Evolutionary conservation across 441 rosid species (phyloP), one percentile per base, ranked within the genome.

Genomic region (Pelargonium myrrhifolium): DNA sequence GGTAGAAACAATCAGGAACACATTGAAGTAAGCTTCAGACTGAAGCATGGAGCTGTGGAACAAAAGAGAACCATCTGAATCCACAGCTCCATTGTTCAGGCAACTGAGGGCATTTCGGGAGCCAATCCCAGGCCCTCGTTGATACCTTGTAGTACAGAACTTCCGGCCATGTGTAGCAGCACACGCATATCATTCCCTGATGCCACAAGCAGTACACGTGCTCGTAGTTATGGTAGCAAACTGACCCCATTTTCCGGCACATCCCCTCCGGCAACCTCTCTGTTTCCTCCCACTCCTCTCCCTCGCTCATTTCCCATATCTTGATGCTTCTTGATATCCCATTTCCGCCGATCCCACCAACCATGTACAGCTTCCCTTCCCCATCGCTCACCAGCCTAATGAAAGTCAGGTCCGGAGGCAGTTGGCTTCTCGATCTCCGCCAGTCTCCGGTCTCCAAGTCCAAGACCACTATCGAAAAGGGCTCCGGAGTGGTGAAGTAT

Each of bases 101-200:
- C 74, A 93, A 73, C 3, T 90, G 82, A 63, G 98, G 96, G 72
- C 87, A 88, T 58, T 81, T 89, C 2, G 89, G 92, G 65, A 90
- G 72, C 97, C 98, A 93, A 68, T 88, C 94, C 98, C 98, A 93
- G 0, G 89, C 86, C 75, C 83, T 80, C 69, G 85, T 81, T 0
- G 87, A 78, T 20, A 86, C 79, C 84, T 76, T 86, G 71, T 74
- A 93, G 59, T 86, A 93, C 72, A 93, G 70, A 68, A 93, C 82
- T 88, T 93, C 98, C 3, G 98, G 97, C 97, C 98, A 93, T 3
- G 88, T 87, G 28, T 89, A 86, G 77, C 98, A 90, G 87, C 92
- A 89, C 14, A 90, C 74, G 68, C 94, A 90, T 4, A 93, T 79
- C 87, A 85, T 82, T 5, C 85, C 97, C 21, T 78, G 82, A 37